Conservation (phyloP, 2,329 filamentous ascomycete species). For the Cercospora sp. region DNA sequence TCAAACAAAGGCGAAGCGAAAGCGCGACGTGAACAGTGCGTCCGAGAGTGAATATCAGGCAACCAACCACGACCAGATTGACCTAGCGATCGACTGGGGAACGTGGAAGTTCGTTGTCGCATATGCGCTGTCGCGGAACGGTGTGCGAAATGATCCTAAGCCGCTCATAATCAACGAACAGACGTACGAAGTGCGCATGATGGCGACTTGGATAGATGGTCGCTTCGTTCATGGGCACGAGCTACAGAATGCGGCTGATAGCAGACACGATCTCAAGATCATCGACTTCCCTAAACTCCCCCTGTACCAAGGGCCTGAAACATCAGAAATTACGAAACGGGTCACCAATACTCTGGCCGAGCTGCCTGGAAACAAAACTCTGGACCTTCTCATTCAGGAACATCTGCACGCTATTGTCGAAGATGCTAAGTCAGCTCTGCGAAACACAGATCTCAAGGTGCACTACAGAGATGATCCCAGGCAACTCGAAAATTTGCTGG, state of each 20-base stretch:
- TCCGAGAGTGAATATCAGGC: background rate
- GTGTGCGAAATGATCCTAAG: background rate
- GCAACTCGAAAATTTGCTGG: background rate
- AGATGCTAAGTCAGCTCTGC: conserved; percentile 10
- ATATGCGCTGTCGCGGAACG: conserved; percentile 1
- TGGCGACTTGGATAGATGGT: conserved; percentile 15
- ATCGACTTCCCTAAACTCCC: conserved; percentile 17
- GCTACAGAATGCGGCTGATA: background rate
- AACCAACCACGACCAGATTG: background rate
- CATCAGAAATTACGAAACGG: background rate
- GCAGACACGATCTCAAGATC: background rate
- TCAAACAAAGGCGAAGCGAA: background rate
- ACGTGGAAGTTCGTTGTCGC: conserved; percentile 12
- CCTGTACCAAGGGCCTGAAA: background rate
- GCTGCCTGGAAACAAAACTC: conserved; percentile 10
- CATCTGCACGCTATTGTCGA: conserved; percentile 16
- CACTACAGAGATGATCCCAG: background rate
- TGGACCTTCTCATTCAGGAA: conserved; percentile 14
- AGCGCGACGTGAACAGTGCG: background rate
- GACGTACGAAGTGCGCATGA: conserved; percentile 11
- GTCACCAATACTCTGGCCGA: conserved; percentile 3
- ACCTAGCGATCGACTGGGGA: conserved; percentile 5
- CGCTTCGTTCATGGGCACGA: conserved; percentile 17
- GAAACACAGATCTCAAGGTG: background rate
- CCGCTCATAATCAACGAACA: conserved; percentile 9